Evolutionary conservation across 345 rosid species (phyloP).

Genomic region (Eucalyptus marginata): DNA sequence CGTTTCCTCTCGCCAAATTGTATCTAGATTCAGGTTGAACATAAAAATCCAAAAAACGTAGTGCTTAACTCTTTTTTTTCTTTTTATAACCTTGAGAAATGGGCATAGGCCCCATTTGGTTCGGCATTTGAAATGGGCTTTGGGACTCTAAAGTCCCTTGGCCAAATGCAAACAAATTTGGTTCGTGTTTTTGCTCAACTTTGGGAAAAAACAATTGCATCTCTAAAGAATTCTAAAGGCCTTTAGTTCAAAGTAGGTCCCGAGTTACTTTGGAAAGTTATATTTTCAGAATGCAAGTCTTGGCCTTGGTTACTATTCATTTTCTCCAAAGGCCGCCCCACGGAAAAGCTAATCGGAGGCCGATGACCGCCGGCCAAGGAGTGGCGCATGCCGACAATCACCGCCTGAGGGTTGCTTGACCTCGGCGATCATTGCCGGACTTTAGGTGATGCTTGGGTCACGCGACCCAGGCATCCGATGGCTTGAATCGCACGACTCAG

Average conservation of each 20-base stretch:
- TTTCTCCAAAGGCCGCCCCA: too few species aligned
- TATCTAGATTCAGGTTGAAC: background rate
- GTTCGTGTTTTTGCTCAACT: too few species aligned
- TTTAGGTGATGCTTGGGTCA: fast-evolving
- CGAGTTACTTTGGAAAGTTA: too few species aligned
- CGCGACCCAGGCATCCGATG: fast-evolving
- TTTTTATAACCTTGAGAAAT: background rate
- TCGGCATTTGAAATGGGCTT: fast-evolving
- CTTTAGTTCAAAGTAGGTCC: too few species aligned
- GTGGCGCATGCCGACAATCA: fast-evolving
- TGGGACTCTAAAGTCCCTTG: too few species aligned
- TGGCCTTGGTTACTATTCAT: fast-evolving
- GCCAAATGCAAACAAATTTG: too few species aligned
- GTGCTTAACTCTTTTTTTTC: background rate
- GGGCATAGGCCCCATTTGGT: background rate
- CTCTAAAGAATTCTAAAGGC: too few species aligned
- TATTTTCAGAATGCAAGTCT: too few species aligned
- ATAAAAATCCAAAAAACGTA: background rate
- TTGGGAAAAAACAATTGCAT: too few species aligned
- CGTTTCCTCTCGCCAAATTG: background rate
- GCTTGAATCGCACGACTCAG: fast-evolving
- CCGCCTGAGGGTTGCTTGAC: fast-evolving
- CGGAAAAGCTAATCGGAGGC: fast-evolving
- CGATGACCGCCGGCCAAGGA: fast-evolving
- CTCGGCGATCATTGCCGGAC: fast-evolving